Base-by-base conservation (phyloP, 768 basidiomycete genomes). In the Termitomyces sp. region DNA sequence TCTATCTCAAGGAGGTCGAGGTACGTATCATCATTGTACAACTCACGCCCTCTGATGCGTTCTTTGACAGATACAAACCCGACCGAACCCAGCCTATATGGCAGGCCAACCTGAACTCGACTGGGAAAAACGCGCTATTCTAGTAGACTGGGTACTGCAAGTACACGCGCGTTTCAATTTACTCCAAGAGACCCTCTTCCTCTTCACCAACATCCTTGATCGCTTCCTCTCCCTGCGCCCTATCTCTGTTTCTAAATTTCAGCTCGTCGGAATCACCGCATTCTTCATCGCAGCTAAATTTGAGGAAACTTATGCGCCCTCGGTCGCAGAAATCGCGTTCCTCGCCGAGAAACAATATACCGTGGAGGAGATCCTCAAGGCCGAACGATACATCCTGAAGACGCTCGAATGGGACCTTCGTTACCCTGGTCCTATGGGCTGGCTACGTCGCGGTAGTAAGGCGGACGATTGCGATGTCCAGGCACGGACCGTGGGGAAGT, bases 81-180 rank as follows among this genome's bases (percentile, higher is more conserved):
- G 93, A 70, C 91, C 95, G 2, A 84, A 88, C 58, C 81, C 89
- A 0, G 77, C 85, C 57, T 97, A 96, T 70, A 95, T 97, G 89
- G 74, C 82, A 12, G 78, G 70, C 57, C 93, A 98, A 69, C 80
- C 81, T 55, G 88, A 93, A 52, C 78, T 97, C 28, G 85, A 84
- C 14, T 96, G 93, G 93, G 83, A 84, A 48, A 92, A 94, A 83
- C 88, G 93, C 11, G 87, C 84, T 8, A 83, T 94, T 48, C 82
- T 98, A 17, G 83, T 90, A 59, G 94, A 96, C 76, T 97, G 93
- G 93, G 77, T 98, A 56, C 83, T 97, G 60, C 90, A 94, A 70
- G 87, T 95, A 15, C 95, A 97, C 67, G 79, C 80, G 48, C 87
- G 87, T 60, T 95, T 94, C 77, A 83, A 83, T 53, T 78, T 97